A percentile compares a stretch with the other conserved stretches of the same genome.
phyloP scores from a whole-genome alignment of 2,329 filamentous ascomycete genomes.

The Amylocarpus encephaloides region DNA sequence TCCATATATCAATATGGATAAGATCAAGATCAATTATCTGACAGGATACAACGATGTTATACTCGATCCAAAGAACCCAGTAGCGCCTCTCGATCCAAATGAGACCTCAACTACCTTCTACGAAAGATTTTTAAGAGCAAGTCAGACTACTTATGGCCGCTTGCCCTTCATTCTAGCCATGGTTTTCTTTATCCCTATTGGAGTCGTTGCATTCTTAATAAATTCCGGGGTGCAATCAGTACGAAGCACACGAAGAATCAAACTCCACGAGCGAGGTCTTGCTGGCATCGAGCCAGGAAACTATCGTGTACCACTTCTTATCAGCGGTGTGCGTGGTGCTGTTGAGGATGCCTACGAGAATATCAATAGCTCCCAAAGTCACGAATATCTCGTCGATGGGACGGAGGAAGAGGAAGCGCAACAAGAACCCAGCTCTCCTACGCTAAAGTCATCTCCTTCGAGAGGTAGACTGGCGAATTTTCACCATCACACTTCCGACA shows the following conservation, averaged over 20 bases:
- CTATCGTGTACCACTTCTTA: constrained; percentile 70
- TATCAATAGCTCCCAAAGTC: constrained; percentile 35
- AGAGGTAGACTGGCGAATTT: background rate
- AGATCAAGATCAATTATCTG: constrained; percentile 66
- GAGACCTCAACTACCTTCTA: constrained; percentile 21
- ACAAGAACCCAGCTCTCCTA: constrained; percentile 23
- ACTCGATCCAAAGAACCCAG: constrained; percentile 59
- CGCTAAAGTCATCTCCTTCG: constrained; percentile 2
- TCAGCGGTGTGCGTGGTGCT: constrained; percentile 67
- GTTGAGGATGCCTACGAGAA: constrained; percentile 54
- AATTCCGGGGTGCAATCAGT: constrained; percentile 74
- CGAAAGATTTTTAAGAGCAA: constrained; percentile 26
- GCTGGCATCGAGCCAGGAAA: constrained; percentile 60
- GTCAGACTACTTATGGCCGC: constrained; percentile 33
- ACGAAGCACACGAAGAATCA: constrained; percentile 67
- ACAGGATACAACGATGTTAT: constrained; percentile 69
- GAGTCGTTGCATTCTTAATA: constrained; percentile 61
- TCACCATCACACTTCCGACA: constrained; percentile 14
- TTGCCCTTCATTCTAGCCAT: constrained; percentile 61
- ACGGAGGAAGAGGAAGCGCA: constrained; percentile 41
- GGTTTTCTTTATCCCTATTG: constrained; percentile 66
- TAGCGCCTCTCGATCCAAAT: constrained; percentile 40
- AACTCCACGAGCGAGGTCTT: constrained; percentile 65
- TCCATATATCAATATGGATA: constrained; percentile 64
- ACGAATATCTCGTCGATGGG: constrained; percentile 61